Base-by-base conservation (phyloP, 2,329 filamentous ascomycete genomes). In the Cercospora brassicicola region DNA sequence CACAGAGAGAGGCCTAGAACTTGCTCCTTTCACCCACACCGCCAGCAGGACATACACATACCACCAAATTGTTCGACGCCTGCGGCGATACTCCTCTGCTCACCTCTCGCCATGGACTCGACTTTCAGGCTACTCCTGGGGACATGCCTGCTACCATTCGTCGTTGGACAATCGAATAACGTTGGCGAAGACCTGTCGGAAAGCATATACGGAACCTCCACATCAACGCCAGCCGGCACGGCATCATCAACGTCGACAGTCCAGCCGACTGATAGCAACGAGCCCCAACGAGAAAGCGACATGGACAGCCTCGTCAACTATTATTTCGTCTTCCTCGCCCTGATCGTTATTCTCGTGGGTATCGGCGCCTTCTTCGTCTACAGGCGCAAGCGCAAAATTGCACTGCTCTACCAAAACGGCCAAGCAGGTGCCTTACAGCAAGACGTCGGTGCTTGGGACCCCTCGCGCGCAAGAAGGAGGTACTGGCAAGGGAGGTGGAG, bases 321-420 rank as follows among this genome's bases (percentile, higher is more conserved):
- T 72, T 86, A 86, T 71, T 86, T 88, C 77, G 82, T 86, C 72
- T 88, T 87, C 79, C 81, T 89, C 59, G 81, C 85, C 28, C 80
- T 88, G 26, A 80, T 84, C 11, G 73, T 87, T 59, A 77, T 82
- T 65, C 75, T 85, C 67, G 80, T 84, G 56, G 76, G 82, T 4
- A 66, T 85, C 3, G 75, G 79, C 13, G 71, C 81, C 15, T 81
- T 84, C 69, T 75, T 85, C 55, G 78, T 85, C 61, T 78, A 84
- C 62, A 79, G 81, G 13, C 81, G 83, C 10, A 73, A 80, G 73
- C 72, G 79, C 70, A 73, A 78, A 71, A 39, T 77, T 69, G 59
- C 51, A 6, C 23, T 64, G n/a, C 60, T 69, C 48, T 51, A 67
- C 8, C 67, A 55, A 8, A 53, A 63, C 10, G 60, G 62, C 62